These are phyloP conservation scores for Leptographium flavum DNA, from an alignment of 2,329 filamentous ascomycete genomes.

Conservation along the genomic window DNA sequence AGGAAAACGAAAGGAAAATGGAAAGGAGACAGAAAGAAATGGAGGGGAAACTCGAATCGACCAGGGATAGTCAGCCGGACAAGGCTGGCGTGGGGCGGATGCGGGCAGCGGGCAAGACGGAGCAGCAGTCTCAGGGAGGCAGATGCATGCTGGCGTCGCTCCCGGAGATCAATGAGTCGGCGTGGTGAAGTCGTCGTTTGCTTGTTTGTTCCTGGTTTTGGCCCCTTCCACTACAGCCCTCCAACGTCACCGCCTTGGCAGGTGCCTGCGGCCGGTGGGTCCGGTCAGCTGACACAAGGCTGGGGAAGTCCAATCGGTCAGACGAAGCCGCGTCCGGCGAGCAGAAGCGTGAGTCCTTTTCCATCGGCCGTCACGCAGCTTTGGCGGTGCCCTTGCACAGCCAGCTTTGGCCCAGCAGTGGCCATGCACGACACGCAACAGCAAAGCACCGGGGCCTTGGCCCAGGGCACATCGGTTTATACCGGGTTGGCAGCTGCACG, in stretches of 20 bases:
- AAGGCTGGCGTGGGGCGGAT: background rate
- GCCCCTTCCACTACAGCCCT: background rate
- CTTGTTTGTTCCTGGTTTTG: background rate
- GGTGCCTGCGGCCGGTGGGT: background rate
- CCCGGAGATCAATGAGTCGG: background rate
- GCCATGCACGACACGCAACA: no score
- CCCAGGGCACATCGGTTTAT: background rate
- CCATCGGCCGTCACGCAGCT: no score
- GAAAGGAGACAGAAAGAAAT: background rate
- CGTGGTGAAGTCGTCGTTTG: background rate
- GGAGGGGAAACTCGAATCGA: background rate
- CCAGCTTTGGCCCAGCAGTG: no score
- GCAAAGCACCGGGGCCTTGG: no score
- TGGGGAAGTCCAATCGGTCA: background rate
- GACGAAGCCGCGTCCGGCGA: background rate
- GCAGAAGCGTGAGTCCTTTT: no score
- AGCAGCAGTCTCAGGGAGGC: background rate
- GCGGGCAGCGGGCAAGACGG: background rate
- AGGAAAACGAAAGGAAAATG: background rate
- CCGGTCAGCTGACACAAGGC: slow-evolving; percentile 1
- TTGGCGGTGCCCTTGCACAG: no score
- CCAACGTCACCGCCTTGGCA: slow-evolving; percentile 5
- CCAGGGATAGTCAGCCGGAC: no score
- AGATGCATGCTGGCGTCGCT: background rate
- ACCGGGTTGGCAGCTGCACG: background rate